Conservation (phyloP, 805 yeast genomes). For the Candida peoriensis region DNA sequence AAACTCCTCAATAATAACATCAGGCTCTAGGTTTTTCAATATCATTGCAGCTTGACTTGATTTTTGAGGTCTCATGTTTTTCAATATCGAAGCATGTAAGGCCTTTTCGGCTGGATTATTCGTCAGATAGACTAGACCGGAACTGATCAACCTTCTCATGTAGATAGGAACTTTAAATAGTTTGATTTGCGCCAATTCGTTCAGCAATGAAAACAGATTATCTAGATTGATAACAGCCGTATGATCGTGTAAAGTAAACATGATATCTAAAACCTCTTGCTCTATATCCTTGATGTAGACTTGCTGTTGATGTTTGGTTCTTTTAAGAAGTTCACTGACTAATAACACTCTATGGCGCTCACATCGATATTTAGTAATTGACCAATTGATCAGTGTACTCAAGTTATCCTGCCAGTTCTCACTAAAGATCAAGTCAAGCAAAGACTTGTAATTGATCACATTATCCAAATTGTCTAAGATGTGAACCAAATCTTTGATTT, state of each 20-base stretch:
- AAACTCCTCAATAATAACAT: slow-evolving; percentile 1
- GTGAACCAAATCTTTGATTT: slow-evolving; percentile 25
- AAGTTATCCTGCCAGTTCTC: slow-evolving; percentile 32
- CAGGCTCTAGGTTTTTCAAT: slow-evolving; percentile 37
- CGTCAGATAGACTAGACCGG: slow-evolving; percentile 69
- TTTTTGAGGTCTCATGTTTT: slow-evolving; percentile 50
- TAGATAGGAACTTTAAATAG: slow-evolving; percentile 52
- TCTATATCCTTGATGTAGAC: slow-evolving; percentile 30
- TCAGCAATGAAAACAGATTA: slow-evolving; percentile 39
- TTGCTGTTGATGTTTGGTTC: slow-evolving; percentile 8
- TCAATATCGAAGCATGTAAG: slow-evolving; percentile 51
- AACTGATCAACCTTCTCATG: slow-evolving; percentile 74
- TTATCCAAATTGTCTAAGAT: slow-evolving; percentile 32
- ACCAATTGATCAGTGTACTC: slow-evolving; percentile 35
- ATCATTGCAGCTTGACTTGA: slow-evolving; percentile 53
- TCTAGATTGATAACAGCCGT: slow-evolving; percentile 30
- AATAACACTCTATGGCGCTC: slow-evolving; percentile 14
- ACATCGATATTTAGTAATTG: slow-evolving; percentile 27
- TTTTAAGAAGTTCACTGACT: slow-evolving; percentile 12
- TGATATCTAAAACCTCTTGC: slow-evolving; percentile 29
- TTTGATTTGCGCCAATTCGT: slow-evolving; percentile 35
- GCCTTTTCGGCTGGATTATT: slow-evolving; percentile 45
- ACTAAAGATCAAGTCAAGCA: slow-evolving; percentile 24
- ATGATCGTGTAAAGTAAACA: slow-evolving; percentile 32
- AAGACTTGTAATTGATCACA: slow-evolving; percentile 27